These are phyloP conservation scores for Cynanchum wilfordii DNA, from an alignment of 257 asterid species.

Conservation along the genomic window DNA sequence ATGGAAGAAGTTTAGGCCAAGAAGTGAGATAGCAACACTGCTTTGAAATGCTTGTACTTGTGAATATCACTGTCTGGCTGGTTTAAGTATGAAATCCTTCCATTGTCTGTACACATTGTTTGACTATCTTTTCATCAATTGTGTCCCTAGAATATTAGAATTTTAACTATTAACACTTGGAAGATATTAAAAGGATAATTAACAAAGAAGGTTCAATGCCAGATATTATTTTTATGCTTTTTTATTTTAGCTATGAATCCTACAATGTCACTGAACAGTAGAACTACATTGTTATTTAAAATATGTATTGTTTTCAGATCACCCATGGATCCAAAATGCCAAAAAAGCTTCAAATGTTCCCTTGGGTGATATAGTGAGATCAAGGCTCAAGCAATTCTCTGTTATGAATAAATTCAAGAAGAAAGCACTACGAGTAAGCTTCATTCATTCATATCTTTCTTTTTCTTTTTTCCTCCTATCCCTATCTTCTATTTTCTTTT, in stretches of 20 bases:
- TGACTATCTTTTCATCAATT: background rate
- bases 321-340: constrained; percentile 84
- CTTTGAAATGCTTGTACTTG: background rate
- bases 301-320: constrained; percentile 43
- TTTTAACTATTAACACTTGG: background rate
- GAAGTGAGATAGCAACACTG: background rate
- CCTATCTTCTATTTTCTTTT: background rate
- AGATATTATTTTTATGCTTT: background rate
- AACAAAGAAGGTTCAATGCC: background rate
- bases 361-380: constrained; percentile 80
- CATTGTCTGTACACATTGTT: background rate
- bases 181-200: background rate
- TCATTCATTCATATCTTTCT: background rate
- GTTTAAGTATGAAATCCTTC: background rate
- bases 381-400: constrained; percentile 85
- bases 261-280: background rate
- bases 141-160: background rate
- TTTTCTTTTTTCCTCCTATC: background rate
- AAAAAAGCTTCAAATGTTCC: constrained; percentile 89
- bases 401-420: constrained; percentile 84
- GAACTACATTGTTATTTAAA: background rate
- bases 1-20: background rate
- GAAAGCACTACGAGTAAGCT: constrained; percentile 84
- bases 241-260: background rate
- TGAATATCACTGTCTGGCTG: background rate